Conservation (phyloP, 768 basidiomycete species). For the Hirschioporus abietinus region DNA sequence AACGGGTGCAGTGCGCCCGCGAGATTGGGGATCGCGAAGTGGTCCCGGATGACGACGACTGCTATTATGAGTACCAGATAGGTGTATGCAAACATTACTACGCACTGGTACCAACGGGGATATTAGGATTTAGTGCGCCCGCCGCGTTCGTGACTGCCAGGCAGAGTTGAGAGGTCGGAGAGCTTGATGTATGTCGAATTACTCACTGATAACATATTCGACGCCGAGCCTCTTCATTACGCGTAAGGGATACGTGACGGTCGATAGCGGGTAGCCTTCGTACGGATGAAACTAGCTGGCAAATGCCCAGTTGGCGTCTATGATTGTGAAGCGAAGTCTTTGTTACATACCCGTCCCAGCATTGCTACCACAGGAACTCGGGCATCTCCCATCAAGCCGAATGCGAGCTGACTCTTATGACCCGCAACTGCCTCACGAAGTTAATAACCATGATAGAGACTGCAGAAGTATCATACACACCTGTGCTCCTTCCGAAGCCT, state of each 20-base stretch:
- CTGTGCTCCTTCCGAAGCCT: constrained; percentile 75
- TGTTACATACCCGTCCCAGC: constrained; percentile 66
- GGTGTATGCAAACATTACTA: neutral
- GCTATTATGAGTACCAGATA: neutral
- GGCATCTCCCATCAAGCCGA: constrained; percentile 64
- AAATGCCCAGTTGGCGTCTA: neutral
- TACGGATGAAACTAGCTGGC: constrained; percentile 73
- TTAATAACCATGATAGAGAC: neutral
- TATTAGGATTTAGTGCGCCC: constrained; percentile 67
- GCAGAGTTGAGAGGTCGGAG: constrained; percentile 3
- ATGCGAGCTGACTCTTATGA: constrained; percentile 75
- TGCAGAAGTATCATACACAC: constrained; percentile 32
- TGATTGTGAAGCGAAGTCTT: neutral
- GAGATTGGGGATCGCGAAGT: constrained; percentile 74
- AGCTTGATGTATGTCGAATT: neutral
- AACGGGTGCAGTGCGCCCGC: constrained; percentile 73
- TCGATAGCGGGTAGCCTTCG: constrained; percentile 69
- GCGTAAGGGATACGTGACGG: constrained; percentile 74
- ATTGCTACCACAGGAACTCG: constrained; percentile 84
- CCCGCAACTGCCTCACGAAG: constrained; percentile 52
- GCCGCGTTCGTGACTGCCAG: constrained; percentile 80
- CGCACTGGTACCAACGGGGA: constrained; percentile 80
- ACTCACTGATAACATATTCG: constrained; percentile 67
- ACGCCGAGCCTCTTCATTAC: constrained; percentile 76
- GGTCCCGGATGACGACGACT: constrained; percentile 86